Percentiles rank a stretch among this genome's conserved stretches.
Evolutionary conservation across 2,329 filamentous ascomycete genomes (phyloP).

Genomic region (Pseudocercospora ulei): DNA sequence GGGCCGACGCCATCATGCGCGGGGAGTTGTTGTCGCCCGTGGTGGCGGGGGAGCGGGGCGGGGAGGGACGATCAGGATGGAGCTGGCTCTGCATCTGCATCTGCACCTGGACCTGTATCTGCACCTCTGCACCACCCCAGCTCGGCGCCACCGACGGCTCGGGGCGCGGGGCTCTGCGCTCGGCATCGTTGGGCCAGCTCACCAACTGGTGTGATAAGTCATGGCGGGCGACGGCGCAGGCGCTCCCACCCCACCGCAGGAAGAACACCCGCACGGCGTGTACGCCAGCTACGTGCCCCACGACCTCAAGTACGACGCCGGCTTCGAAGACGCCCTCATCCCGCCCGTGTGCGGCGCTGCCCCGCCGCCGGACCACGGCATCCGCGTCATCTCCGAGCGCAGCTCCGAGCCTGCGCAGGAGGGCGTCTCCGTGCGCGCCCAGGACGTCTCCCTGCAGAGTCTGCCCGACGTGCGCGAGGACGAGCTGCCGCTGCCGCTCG

Average conservation of each 20-base stretch:
- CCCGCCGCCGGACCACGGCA: conserved; percentile 21
- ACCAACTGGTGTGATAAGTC: not conserved
- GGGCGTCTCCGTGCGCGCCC: conserved; percentile 26
- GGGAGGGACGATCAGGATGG: not conserved
- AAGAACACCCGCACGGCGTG: conserved; percentile 17
- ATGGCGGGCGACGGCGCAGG: conserved; percentile 4
- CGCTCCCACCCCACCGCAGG: conserved; percentile 23
- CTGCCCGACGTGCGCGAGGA: conserved; percentile 29
- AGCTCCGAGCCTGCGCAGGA: conserved; percentile 26
- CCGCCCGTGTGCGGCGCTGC: conserved; percentile 33
- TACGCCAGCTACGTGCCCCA: conserved; percentile 39
- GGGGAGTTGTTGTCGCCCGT: conserved; percentile 4
- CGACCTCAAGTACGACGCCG: conserved; percentile 39
- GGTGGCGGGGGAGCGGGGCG: not conserved
- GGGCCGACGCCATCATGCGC: conserved; percentile 20
- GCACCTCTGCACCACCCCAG: not conserved
- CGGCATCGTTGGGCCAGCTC: not conserved
- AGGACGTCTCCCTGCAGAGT: conserved; percentile 24
- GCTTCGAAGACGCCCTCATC: conserved; percentile 41
- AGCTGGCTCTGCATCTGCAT: no score
- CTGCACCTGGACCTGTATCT: not conserved
- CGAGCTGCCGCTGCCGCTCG: conserved; percentile 38
- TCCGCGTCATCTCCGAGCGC: conserved; percentile 27
- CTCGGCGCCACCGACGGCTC: no score
- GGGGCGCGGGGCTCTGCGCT: no score